Conservation (phyloP, 441 rosid genomes). For the Sinapis alba region DNA sequence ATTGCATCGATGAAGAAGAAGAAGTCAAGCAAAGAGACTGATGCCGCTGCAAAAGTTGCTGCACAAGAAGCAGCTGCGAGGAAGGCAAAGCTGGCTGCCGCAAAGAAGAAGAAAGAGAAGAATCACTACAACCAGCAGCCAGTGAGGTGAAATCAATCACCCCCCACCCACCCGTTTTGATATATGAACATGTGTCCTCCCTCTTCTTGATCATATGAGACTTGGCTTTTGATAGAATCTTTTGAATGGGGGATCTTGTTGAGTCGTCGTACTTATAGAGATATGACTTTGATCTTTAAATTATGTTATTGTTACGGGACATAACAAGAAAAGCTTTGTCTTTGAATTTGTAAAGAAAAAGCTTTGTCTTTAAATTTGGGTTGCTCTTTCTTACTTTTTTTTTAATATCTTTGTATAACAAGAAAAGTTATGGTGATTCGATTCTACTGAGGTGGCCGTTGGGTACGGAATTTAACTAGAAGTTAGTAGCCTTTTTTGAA, state of each 20-base stretch:
- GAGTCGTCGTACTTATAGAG: conserved; percentile 18
- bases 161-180: background rate
- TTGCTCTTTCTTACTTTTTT: background rate
- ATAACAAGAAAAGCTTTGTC: conserved; percentile 5
- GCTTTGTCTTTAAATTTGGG: background rate
- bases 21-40: conserved; percentile 69
- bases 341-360: conserved; percentile 5
- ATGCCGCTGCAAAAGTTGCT: conserved; percentile 63
- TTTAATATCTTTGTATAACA: background rate
- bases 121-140: conserved; percentile 79
- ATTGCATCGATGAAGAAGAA: conserved; percentile 61
- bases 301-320: conserved; percentile 15
- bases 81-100: conserved; percentile 66
- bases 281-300: background rate
- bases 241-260: conserved; percentile 16
- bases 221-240: background rate
- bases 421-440: too few species aligned
- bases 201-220: conserved; percentile 13
- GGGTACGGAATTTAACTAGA: too few species aligned
- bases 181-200: conserved; percentile 11
- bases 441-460: too few species aligned
- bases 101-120: conserved; percentile 87
- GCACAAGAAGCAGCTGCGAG: conserved; percentile 75
- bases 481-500: too few species aligned
- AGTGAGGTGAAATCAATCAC: conserved; percentile 44